A percentile compares a stretch with the other conserved stretches of the same genome.
Conservation (phyloP, 2,329 filamentous ascomycete species). For the Aspergillus candidus region DNA sequence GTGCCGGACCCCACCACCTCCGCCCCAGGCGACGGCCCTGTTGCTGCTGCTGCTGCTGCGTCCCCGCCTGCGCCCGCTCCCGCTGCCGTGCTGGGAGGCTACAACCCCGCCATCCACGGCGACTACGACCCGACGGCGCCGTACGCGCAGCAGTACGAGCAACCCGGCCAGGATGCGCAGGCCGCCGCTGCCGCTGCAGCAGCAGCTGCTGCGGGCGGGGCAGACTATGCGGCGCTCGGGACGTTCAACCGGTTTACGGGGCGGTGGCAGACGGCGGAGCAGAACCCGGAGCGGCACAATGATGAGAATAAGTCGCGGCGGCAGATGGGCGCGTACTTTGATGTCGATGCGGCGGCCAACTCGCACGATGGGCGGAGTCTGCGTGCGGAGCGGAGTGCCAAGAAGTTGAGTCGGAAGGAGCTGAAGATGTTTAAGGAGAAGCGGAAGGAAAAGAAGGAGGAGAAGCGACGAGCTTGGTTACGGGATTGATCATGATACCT, state of each 20-base stretch:
- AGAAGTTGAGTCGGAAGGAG: conserved; percentile 79
- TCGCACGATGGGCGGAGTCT: conserved; percentile 83
- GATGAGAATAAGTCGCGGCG: conserved; percentile 81
- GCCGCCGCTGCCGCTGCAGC: conserved; percentile 24
- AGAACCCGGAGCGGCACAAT: conserved; percentile 68
- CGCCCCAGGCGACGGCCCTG: background rate
- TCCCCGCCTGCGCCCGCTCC: background rate
- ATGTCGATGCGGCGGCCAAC: conserved; percentile 90
- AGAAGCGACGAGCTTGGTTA: conserved; percentile 88
- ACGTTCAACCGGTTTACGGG: conserved; percentile 92
- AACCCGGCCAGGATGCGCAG: conserved; percentile 30
- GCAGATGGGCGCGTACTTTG: conserved; percentile 92
- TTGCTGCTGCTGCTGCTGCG: background rate
- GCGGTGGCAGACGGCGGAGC: conserved; percentile 63
- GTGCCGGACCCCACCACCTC: conserved; percentile 46
- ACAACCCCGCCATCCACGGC: conserved; percentile 93
- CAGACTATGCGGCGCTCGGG: conserved; percentile 59
- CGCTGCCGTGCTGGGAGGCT: conserved; percentile 59
- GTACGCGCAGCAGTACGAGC: conserved; percentile 64
- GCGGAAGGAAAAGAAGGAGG: conserved; percentile 80
- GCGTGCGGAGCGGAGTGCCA: conserved; percentile 80
- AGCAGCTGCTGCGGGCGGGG: conserved; percentile 34
- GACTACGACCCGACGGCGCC: conserved; percentile 95
- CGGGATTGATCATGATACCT: conserved; percentile 56
- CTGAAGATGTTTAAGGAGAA: conserved; percentile 90